Percentiles rank a stretch among this genome's conserved stretches.
phyloP scores from a whole-genome alignment of 768 basidiomycete genomes.

The Phanerodontia chrysosporium region DNA sequence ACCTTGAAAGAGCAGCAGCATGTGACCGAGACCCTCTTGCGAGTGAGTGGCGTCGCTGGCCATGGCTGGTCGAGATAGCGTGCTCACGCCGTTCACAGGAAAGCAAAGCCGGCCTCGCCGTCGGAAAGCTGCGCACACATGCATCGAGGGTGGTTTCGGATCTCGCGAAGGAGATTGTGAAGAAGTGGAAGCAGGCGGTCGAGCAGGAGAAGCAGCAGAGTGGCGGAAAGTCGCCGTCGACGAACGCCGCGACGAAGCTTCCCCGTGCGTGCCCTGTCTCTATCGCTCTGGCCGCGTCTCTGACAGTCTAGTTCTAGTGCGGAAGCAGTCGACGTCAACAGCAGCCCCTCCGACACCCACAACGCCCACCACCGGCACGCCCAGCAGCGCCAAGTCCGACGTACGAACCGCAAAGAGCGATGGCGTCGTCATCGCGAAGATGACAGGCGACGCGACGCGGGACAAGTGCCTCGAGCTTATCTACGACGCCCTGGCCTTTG shows the following conservation, averaged over 20 bases:
- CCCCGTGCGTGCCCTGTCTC: conserved; percentile 3
- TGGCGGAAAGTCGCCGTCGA: conserved; percentile 22
- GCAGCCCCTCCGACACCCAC: conserved; percentile 20
- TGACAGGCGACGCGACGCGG: conserved; percentile 67
- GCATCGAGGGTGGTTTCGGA: conserved; percentile 69
- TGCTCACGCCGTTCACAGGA: conserved; percentile 47
- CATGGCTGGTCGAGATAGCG: conserved; percentile 21
- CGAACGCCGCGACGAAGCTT: conserved; percentile 17
- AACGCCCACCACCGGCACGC: conserved; percentile 17
- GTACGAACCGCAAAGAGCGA: conserved; percentile 68
- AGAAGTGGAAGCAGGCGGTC: conserved; percentile 87
- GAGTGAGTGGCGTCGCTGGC: conserved; percentile 46
- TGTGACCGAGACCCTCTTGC: conserved; percentile 68
- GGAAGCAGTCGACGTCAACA: conserved; percentile 13
- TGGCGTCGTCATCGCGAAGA: conserved; percentile 50
- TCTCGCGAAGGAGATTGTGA: conserved; percentile 86
- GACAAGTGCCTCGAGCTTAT: conserved; percentile 87
- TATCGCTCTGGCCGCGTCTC: neutral
- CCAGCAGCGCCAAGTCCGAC: conserved; percentile 26
- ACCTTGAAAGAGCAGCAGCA: conserved; percentile 61
- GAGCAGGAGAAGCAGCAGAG: conserved; percentile 57
- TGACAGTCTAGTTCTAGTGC: neutral
- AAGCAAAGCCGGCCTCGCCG: conserved; percentile 88
- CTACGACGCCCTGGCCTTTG: conserved; percentile 85
- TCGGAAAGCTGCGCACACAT: conserved; percentile 83